phyloP scores from a whole-genome alignment of 306 rosid species.

The Acacia acuminata region DNA sequence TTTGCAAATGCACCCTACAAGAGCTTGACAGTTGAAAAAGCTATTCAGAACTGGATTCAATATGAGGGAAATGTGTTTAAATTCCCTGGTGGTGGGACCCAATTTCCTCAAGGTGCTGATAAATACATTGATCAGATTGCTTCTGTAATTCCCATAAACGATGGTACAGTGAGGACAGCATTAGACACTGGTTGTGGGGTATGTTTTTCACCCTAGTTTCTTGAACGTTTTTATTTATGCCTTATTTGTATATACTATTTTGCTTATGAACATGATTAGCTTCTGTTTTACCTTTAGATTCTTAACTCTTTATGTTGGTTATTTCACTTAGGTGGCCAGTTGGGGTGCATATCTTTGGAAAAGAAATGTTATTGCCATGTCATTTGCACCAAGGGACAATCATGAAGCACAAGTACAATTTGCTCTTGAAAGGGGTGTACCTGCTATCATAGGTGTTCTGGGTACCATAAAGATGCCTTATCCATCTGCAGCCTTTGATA shows the following conservation, averaged over 20 bases:
- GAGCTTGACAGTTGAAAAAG: slow-evolving; percentile 92
- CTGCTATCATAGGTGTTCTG: slow-evolving; percentile 74
- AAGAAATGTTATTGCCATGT: slow-evolving; percentile 78
- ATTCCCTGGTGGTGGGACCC: slow-evolving; percentile 89
- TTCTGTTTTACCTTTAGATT: slow-evolving; percentile 26
- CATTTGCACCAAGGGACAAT: slow-evolving; percentile 78
- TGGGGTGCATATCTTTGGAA: slow-evolving; percentile 84
- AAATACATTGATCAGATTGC: slow-evolving; percentile 84
- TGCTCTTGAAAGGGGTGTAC: slow-evolving; percentile 86
- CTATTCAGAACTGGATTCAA: slow-evolving; percentile 92
- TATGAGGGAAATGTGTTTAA: slow-evolving; percentile 84
- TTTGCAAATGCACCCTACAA: slow-evolving; percentile 90
- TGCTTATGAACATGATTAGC: slow-evolving; percentile 13
- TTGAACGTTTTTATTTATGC: slow-evolving; percentile 1
- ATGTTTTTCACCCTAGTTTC: slow-evolving; percentile 33
- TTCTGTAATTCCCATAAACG: slow-evolving; percentile 68
- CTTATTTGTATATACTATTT: slow-evolving; percentile 1
- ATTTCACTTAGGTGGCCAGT: slow-evolving; percentile 69
- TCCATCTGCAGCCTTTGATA: slow-evolving; percentile 85
- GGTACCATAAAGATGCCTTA: slow-evolving; percentile 73
- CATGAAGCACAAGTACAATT: slow-evolving; percentile 86
- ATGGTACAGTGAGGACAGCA: slow-evolving; percentile 86
- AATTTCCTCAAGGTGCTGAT: slow-evolving; percentile 92
- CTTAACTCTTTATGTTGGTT: slow-evolving; percentile 12
- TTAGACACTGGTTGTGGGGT: slow-evolving; percentile 95